phyloP scores from a whole-genome alignment of 2,329 filamentous ascomycete species.

The Diatrype stigma region DNA sequence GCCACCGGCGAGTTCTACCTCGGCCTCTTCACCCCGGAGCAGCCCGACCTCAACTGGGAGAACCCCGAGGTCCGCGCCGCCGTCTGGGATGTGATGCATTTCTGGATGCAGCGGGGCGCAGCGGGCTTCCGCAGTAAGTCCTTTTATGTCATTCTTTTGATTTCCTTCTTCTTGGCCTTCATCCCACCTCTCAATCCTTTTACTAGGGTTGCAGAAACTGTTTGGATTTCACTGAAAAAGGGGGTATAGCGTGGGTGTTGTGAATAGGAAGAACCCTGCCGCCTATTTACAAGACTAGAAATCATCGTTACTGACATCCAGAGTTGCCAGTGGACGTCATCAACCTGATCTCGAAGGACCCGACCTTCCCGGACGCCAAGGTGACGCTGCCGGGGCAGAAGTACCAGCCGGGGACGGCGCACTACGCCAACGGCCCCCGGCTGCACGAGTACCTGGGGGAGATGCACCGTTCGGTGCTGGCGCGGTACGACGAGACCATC shows the following conservation, averaged over 20 bases:
- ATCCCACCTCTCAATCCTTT: too few species aligned
- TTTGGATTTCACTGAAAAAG: too few species aligned
- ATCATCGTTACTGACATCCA: neutral
- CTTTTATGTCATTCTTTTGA: too few species aligned
- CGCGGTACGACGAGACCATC: constrained; percentile 60
- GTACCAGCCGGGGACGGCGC: constrained; percentile 48
- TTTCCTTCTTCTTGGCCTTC: too few species aligned
- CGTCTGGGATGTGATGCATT: constrained; percentile 70
- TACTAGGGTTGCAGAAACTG: too few species aligned
- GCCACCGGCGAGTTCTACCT: constrained; percentile 72
- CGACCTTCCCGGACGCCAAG: constrained; percentile 54
- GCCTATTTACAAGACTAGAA: too few species aligned
- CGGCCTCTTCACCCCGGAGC: constrained; percentile 68
- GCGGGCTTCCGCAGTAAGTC: constrained; percentile 60
- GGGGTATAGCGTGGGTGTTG: too few species aligned
- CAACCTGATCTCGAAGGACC: constrained; percentile 66
- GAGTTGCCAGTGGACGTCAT: constrained; percentile 56
- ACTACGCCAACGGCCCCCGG: constrained; percentile 64
- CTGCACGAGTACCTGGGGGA: constrained; percentile 66
- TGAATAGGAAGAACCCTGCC: too few species aligned
- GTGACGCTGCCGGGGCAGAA: constrained; percentile 42
- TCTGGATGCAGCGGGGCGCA: constrained; percentile 73
- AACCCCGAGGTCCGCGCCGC: constrained; percentile 62
- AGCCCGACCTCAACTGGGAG: constrained; percentile 87
- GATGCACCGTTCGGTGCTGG: constrained; percentile 57